Evolutionary conservation across 495 filamentous ascomycete genomes (phyloP).

Genomic region (Trypethelium eluteriae): DNA sequence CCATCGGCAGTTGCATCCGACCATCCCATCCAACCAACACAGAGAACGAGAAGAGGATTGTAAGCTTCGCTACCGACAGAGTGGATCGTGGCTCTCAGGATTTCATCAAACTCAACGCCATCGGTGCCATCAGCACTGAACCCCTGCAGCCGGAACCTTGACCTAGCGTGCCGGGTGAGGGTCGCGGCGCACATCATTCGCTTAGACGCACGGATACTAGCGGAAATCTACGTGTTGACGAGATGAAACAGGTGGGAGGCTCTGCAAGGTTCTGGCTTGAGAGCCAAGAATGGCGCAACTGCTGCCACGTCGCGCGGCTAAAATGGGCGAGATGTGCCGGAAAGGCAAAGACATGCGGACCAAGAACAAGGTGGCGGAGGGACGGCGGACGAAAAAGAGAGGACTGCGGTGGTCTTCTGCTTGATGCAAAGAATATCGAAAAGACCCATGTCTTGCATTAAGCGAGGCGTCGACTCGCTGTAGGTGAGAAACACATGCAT

Average conservation of each 20-base stretch:
- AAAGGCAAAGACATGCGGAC: not conserved
- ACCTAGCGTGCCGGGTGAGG: not conserved
- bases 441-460: not conserved
- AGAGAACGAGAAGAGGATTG: not conserved
- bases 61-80: conserved; percentile 2
- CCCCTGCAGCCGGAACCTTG: not conserved
- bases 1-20: conserved; percentile 7
- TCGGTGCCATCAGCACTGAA: not conserved
- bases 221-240: not conserved
- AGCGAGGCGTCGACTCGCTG: not conserved
- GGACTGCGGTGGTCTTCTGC: conserved; percentile 1
- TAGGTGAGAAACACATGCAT: conserved; percentile 11
- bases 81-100: not conserved
- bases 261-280: not conserved
- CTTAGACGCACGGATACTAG: not conserved
- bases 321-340: too few species aligned
- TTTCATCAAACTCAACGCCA: not conserved
- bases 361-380: not conserved
- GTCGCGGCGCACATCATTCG: conserved; percentile 8
- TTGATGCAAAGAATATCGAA: conserved; percentile 12
- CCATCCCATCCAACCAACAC: not conserved
- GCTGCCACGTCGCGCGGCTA: not conserved
- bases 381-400: not conserved
- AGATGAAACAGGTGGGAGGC: not conserved
- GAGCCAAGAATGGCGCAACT: conserved; percentile 1